Evolutionary conservation across 2,329 filamentous ascomycete genomes (phyloP), one percentile per base, ranked within the genome.

Genomic region (Botrytis paeoniae): DNA sequence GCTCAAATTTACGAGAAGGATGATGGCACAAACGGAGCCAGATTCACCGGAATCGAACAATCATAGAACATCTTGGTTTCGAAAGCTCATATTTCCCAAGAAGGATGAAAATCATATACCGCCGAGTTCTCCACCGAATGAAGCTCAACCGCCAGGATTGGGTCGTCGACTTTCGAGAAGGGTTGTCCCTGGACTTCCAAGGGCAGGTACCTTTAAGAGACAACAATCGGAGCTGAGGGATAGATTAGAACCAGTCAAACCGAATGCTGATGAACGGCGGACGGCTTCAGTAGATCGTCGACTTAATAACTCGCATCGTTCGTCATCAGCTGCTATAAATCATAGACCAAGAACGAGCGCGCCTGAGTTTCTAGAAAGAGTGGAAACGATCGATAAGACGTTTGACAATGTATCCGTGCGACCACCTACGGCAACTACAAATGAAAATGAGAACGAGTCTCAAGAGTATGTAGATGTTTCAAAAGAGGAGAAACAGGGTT

Each of bases 221-320:
- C 93, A 95, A 81, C 88, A 92, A 80, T 95, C 93, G 41, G 95
- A 97, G 82, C 87, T 89, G 75, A 88, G 94, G 77, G 89, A 92
- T 77, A 91, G 90, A 78, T 85, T 97, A 71, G 85, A 91, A 74
- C 90, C 92, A 62, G 85, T 89, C 60, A 85, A 90, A 65, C 87
- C 88, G 9, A 88, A 89, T 45, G 83, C 86, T 39, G 87, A 88
- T 57, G 92, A 94, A 82, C 89, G 92, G 77, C 89, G 94, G 79
- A 89, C 93, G 18, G 85, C 90, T 22, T 95, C 92, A 14, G 86
- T 89, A 64, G 92, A 90, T 78, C 83, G 87, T 70, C 85, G 78
- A 69, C 74, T 76, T 60, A 76, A 76, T 73, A 59, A 64, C 10
- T 75, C 75, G 29, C 70, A 66, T 71, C 77, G 78, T 70, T 75